Evolutionary conservation across 164 flowering plant species (phyloP).

Genomic region (Protea cynaroides): DNA sequence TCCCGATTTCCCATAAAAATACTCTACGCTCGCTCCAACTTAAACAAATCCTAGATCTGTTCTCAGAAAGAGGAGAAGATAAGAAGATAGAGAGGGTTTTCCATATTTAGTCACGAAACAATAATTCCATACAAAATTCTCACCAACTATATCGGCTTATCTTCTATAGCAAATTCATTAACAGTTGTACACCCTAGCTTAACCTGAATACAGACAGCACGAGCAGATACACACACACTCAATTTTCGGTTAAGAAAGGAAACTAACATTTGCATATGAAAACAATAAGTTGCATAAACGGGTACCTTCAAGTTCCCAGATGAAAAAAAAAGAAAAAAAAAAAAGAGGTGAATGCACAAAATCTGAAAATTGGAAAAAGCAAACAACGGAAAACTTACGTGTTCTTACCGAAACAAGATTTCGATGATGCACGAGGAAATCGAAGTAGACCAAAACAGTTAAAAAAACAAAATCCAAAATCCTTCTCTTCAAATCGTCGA

Average conservation of each 20-base stretch:
- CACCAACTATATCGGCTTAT: not conserved
- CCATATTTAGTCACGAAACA: too few relatives aligned
- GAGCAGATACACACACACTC: too few relatives aligned
- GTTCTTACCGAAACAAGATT: not conserved
- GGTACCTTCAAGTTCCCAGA: too few relatives aligned
- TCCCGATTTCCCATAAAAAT: not conserved
- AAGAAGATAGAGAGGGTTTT: not conserved
- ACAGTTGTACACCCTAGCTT: too few relatives aligned
- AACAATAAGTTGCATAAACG: too few relatives aligned
- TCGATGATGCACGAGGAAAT: not conserved
- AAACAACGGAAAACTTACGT: conserved; percentile 10
- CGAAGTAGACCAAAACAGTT: not conserved
- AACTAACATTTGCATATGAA: too few relatives aligned
- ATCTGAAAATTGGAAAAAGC: not conserved
- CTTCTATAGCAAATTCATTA: not conserved
- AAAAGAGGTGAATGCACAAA: not conserved
- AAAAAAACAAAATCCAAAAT: not conserved
- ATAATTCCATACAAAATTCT: not conserved
- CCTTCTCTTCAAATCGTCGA: not conserved
- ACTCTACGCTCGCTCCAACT: not conserved
- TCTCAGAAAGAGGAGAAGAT: not conserved
- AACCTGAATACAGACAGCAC: too few relatives aligned
- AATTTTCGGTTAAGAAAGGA: too few relatives aligned
- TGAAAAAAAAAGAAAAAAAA: too few relatives aligned
- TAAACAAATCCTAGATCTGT: not conserved